Base-by-base conservation (phyloP, 1,284 basidiomycete genomes). In the Termitomyces sp. region DNA sequence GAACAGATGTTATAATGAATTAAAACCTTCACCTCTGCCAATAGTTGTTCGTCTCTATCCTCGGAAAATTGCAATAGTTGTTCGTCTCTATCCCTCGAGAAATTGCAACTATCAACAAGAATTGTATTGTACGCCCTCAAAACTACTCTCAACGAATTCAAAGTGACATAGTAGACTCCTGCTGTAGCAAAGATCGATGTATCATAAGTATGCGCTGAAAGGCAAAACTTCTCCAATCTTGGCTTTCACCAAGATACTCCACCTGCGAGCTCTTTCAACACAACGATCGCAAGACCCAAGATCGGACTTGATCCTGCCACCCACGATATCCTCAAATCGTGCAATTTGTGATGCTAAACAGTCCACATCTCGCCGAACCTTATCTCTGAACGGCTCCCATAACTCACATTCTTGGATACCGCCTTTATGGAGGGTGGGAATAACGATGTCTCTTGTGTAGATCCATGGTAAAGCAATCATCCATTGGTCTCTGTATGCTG, bases 401-500 rank as follows among this genome's bases (percentile, higher is more conserved):
- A 50, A 16, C 1, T 46, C 48, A 13, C 55, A 56, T 16, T 53
- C 48, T 0, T 3, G 10, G 2, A 48, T 0, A 1, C 55, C 48
- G 5, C 52, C 55, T 45, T 50, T 53, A n/a, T 56, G 55, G 9
- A 54, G 30, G 2, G 5, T 34, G 11, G n/a, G 34, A 5, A 33
- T 7, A 2, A 33, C 37, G 24, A 49, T 48, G 3, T 48, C 41
- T 7, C 33, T 21, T 4, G 44, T 19, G 34, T 54, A 54, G 6
- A 54, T 41, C n/a, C 6, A 39, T 5, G 26, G 34, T n/a, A 53
- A 33, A 8, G 42, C 49, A 11, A 10, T 3, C 42, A 51, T 46
- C 47, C 48, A 56, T 9, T 47, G 52, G 5, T 56, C 52, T 19
- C 31, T 46, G 28, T 56, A 56, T 11, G 37, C 48, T 4, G 28